These are phyloP conservation scores for Aureobasidium sp. DNA, from an alignment of 2,329 filamentous ascomycete species.

Conservation along the genomic window DNA sequence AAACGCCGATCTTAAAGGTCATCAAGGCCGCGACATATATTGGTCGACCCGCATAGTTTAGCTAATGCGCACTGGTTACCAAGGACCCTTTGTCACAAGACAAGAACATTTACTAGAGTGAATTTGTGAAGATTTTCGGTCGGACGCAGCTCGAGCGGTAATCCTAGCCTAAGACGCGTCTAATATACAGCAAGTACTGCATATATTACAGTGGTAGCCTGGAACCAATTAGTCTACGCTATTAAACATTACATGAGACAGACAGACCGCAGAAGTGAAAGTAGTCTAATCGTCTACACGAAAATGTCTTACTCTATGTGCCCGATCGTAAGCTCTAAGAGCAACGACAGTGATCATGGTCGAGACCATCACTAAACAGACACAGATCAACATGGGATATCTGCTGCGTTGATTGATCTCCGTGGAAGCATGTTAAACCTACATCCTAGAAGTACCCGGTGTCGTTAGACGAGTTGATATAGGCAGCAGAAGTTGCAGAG, in stretches of 20 bases:
- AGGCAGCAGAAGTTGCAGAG: neutral
- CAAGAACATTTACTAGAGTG: neutral
- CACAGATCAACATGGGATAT: slow-evolving; percentile 1
- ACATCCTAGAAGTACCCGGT: neutral
- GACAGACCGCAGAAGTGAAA: neutral
- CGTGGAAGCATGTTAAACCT: neutral
- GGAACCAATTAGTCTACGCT: neutral
- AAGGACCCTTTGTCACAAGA: neutral
- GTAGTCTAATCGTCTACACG: neutral
- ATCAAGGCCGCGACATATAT: neutral
- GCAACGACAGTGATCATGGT: neutral
- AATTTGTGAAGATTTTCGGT: neutral
- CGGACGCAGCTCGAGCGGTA: neutral
- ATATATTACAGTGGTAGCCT: neutral
- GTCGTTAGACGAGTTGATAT: neutral
- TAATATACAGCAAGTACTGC: neutral
- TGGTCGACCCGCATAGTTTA: neutral
- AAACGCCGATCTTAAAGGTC: neutral
- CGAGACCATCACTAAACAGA: neutral
- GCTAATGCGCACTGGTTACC: neutral
- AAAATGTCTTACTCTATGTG: neutral
- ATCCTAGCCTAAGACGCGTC: slow-evolving; percentile 4
- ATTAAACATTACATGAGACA: neutral
- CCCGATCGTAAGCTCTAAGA: neutral
- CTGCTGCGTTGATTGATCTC: neutral